Evolutionary conservation across 179 eudicot species (phyloP).

Genomic region (Camellia oleifera): DNA sequence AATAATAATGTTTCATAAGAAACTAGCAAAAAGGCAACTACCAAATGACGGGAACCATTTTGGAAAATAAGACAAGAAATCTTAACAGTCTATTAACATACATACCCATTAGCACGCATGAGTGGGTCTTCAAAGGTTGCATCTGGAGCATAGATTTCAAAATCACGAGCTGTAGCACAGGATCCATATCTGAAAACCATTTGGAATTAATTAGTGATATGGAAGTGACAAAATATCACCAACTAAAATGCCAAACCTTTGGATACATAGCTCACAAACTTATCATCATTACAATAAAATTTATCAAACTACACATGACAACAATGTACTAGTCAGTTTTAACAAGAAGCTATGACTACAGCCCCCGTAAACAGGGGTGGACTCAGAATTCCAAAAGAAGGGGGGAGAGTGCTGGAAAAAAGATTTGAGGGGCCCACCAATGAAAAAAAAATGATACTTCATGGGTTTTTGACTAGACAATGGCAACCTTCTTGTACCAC

Average conservation of each 20-base stretch:
- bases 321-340: not conserved
- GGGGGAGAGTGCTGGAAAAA: too few relatives aligned
- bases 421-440: too few relatives aligned
- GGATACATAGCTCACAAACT: not conserved
- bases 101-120: slow-evolving; percentile 80
- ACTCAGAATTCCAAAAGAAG: too few relatives aligned
- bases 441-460: too few relatives aligned
- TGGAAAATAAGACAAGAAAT: not conserved
- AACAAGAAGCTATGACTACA: not conserved
- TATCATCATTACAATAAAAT: not conserved
- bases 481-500: too few relatives aligned
- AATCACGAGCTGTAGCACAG: slow-evolving; percentile 54
- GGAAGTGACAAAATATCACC: not conserved
- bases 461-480: too few relatives aligned
- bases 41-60: not conserved
- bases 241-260: not conserved
- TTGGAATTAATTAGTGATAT: not conserved
- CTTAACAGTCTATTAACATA: not conserved
- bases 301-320: not conserved
- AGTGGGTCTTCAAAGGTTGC: slow-evolving; percentile 92
- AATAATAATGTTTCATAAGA: not conserved
- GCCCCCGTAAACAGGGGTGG: too few relatives aligned
- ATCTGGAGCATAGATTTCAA: slow-evolving; percentile 67
- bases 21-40: not conserved
- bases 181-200: slow-evolving; percentile 57